These are phyloP conservation scores for Eucalyptus lansdowneana DNA, from an alignment of 345 rosid genomes.

Conservation along the genomic window DNA sequence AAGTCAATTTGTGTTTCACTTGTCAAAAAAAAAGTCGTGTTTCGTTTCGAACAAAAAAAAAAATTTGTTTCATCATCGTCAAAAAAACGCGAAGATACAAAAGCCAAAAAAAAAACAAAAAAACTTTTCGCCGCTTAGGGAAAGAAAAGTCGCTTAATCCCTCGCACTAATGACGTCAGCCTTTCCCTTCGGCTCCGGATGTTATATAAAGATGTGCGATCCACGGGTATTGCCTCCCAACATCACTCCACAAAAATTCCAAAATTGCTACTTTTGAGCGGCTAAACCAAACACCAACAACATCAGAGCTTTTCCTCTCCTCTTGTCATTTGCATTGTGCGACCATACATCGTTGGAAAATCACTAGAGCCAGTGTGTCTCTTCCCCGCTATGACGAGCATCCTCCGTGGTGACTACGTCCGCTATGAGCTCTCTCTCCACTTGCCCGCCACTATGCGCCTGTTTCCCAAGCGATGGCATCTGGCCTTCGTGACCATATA, in stretches of 20 bases:
- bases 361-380: no score
- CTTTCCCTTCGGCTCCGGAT: no score
- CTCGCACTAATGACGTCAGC: no score
- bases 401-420: neutral
- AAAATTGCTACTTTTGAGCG: neutral
- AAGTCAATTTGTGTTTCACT: no score
- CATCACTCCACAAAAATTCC: neutral
- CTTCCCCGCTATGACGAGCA: neutral
- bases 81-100: no score
- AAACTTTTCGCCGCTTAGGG: no score
- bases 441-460: slow-evolving; percentile 7
- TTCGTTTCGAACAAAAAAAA: no score
- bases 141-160: no score
- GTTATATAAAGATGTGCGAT: no score
- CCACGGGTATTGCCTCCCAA: neutral
- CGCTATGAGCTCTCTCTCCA: neutral
- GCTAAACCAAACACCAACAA: neutral
- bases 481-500: slow-evolving; percentile 29
- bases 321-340: neutral
- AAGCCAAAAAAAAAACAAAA: no score
- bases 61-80: no score
- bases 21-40: no score
- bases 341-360: neutral
- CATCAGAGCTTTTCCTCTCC: neutral
- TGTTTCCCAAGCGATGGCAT: slow-evolving; percentile 34